Percentiles rank a stretch among this genome's conserved stretches.
Conservation (phyloP, 129 eudicot species). For the Ambrosia artemisiifolia region DNA sequence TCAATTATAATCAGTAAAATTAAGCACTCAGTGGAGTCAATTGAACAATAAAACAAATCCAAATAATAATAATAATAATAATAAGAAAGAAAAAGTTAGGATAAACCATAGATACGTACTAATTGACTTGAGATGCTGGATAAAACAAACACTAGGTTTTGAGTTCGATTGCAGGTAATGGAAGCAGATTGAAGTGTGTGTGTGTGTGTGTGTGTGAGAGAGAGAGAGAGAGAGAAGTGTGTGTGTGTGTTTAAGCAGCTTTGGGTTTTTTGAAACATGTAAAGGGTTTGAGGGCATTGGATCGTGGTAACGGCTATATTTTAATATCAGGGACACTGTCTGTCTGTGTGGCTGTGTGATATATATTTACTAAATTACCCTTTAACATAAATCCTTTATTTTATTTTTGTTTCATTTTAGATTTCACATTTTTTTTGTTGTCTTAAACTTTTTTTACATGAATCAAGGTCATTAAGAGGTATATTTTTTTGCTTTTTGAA, state of each 20-base stretch:
- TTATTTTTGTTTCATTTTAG: too few species aligned
- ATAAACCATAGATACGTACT: slow-evolving; percentile 1
- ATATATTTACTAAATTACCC: too few species aligned
- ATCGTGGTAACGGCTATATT: slow-evolving; percentile 39
- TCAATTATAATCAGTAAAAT: neutral
- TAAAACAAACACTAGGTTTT: neutral
- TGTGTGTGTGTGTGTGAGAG: neutral
- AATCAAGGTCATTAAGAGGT: too few species aligned
- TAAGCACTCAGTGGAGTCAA: neutral
- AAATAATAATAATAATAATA: neutral
- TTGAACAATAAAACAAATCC: neutral
- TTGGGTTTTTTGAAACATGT: slow-evolving; percentile 19
- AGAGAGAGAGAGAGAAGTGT: neutral
- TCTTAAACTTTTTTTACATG: neutral
- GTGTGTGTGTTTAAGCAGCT: neutral
- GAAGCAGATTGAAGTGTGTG: neutral
- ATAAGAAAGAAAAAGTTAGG: neutral
- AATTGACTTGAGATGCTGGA: neutral
- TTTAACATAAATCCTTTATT: too few species aligned
- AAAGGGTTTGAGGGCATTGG: slow-evolving; percentile 20
- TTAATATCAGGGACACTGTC: neutral
- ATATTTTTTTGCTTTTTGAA: neutral
- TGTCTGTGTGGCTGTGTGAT: neutral
- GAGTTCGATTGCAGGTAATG: neutral
- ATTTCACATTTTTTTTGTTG: too few species aligned